A percentile compares a stretch with the other conserved stretches of the same genome.
phyloP scores from a whole-genome alignment of 306 rosid species.

The Carpinus viminea region DNA sequence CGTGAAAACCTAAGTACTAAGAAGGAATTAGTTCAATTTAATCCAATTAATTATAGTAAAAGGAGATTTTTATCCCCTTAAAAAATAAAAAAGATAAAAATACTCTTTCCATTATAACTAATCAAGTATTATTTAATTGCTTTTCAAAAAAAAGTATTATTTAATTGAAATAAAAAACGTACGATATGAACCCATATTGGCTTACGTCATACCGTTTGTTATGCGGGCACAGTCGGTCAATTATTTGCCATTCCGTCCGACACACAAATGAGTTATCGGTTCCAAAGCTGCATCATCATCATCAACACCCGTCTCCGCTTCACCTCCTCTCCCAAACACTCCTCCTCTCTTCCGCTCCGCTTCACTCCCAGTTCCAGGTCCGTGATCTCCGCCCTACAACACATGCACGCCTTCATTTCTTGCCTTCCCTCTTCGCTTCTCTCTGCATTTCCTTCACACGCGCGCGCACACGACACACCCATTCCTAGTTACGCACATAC shows the following conservation, averaged over 20 bases:
- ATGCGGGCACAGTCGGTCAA: not conserved
- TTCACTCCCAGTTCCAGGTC: conserved; percentile 40
- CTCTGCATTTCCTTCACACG: not conserved
- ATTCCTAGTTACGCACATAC: not conserved
- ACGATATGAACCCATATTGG: too few relatives aligned
- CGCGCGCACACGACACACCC: not conserved
- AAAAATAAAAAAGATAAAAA: too few relatives aligned
- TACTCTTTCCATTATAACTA: too few relatives aligned
- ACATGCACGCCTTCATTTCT: not conserved
- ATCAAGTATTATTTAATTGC: too few relatives aligned
- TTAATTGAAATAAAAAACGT: too few relatives aligned
- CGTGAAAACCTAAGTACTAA: too few relatives aligned
- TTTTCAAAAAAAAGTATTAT: too few relatives aligned
- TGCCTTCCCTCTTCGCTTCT: not conserved
- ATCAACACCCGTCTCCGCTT: not conserved
- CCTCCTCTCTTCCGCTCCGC: conserved; percentile 16
- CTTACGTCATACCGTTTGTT: not conserved
- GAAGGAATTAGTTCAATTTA: too few relatives aligned
- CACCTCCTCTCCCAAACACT: conserved; percentile 16
- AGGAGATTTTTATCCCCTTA: too few relatives aligned
- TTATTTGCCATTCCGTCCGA: not conserved
- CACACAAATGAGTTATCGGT: conserved; percentile 38
- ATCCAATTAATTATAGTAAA: too few relatives aligned
- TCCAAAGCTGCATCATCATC: conserved; percentile 26
- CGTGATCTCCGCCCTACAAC: not conserved